These are phyloP conservation scores for Suhomyces xylopsoci DNA, from an alignment of 805 yeast genomes.

Conservation along the genomic window DNA sequence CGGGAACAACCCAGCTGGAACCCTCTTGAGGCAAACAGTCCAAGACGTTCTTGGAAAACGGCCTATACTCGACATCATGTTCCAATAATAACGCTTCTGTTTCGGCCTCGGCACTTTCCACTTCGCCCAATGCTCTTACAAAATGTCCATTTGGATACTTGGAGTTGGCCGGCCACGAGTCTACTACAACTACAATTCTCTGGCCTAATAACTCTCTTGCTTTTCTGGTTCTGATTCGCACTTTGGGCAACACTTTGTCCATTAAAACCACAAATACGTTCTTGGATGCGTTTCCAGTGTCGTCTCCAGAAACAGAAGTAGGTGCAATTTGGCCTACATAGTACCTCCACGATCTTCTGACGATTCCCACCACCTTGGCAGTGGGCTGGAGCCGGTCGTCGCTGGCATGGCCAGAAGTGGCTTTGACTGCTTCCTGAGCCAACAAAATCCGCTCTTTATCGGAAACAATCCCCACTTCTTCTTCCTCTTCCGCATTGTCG, in stretches of 20 bases:
- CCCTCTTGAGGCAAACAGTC: conserved; percentile 94
- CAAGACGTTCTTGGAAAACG: conserved; percentile 87
- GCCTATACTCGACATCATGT: conserved; percentile 95
- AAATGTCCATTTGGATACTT: conserved; percentile 93
- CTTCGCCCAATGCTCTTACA: conserved; percentile 81
- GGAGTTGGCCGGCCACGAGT: conserved; percentile 84
- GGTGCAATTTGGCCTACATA: conserved; percentile 93
- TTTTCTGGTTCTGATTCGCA: conserved; percentile 83
- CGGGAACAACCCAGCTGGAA: conserved; percentile 88
- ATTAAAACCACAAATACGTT: conserved; percentile 81
- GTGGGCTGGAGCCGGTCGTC: conserved; percentile 77
- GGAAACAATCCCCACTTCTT: conserved; percentile 38
- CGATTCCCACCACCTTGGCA: conserved; percentile 83
- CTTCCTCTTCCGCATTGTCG: conserved; percentile 52
- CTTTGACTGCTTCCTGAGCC: conserved; percentile 71
- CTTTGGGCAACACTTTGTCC: conserved; percentile 85
- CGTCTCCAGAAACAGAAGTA: conserved; percentile 57
- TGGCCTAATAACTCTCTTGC: conserved; percentile 80
- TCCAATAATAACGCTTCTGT: conserved; percentile 91
- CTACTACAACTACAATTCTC: conserved; percentile 89
- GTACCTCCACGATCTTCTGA: conserved; percentile 90
- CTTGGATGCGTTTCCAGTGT: conserved; percentile 61
- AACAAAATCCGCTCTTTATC: conserved; percentile 70
- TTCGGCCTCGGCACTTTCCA: conserved; percentile 92
- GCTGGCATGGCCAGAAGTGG: conserved; percentile 38